Conservation (phyloP, 1,139 yeast genomes). For the Taphrina pruni region DNA sequence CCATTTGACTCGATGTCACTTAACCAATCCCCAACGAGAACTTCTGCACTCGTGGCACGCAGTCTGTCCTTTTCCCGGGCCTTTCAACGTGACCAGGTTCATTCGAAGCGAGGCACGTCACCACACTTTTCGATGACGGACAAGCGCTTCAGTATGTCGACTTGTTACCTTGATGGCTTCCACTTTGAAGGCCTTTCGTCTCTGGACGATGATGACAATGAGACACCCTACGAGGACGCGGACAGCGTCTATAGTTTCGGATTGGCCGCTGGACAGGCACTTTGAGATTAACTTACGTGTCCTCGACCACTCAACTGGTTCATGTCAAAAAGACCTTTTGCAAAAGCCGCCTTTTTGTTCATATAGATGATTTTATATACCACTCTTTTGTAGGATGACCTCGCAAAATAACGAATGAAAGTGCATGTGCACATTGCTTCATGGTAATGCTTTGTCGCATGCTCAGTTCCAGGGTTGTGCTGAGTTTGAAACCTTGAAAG, state of each 20-base stretch:
- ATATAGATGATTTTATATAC: too few relatives aligned
- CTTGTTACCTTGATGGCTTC: slow-evolving; percentile 9
- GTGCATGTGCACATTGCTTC: neutral
- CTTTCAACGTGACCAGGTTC: neutral
- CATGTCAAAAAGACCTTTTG: too few relatives aligned
- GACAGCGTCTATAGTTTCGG: neutral
- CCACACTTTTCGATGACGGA: slow-evolving; percentile 1
- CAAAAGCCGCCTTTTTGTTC: too few relatives aligned
- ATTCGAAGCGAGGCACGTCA: neutral
- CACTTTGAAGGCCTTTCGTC: slow-evolving; percentile 20
- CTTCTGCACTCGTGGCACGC: neutral
- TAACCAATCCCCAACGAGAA: neutral
- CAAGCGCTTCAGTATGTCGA: slow-evolving; percentile 21
- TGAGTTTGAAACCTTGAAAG: too few relatives aligned
- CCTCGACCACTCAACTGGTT: too few relatives aligned
- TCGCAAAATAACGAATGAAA: too few relatives aligned
- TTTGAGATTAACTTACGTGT: neutral
- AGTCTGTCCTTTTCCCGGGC: slow-evolving; percentile 1
- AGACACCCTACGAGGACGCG: neutral
- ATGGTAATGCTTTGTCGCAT: neutral
- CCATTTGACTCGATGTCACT: neutral
- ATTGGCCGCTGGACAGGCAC: slow-evolving; percentile 1
- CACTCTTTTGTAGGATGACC: too few relatives aligned
- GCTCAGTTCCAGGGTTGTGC: neutral
- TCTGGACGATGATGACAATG: neutral